Conservation (phyloP, 2,329 filamentous ascomycete species). For the Pseudogymnoascus sp. region DNA sequence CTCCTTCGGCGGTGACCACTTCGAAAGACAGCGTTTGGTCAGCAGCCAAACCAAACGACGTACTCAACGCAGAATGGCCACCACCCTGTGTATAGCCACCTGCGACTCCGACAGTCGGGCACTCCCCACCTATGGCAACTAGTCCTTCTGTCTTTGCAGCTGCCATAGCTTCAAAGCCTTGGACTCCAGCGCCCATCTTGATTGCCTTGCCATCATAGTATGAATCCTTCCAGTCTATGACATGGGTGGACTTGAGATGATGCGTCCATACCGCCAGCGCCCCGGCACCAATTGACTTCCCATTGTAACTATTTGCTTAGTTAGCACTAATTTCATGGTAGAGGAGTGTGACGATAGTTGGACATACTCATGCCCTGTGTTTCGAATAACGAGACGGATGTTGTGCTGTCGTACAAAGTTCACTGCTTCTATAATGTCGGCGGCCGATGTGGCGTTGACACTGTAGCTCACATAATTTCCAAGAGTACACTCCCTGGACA, state of each 20-base stretch:
- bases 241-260: conserved; percentile 38
- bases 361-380: conserved; percentile 46
- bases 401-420: conserved; percentile 31
- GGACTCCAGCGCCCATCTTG: conserved; percentile 47
- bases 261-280: conserved; percentile 50
- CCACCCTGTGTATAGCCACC: conserved; percentile 55
- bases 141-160: conserved; percentile 35
- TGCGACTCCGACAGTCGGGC: conserved; percentile 47
- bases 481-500: conserved; percentile 31
- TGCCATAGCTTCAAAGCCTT: conserved; percentile 38
- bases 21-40: conserved; percentile 51
- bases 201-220: conserved; percentile 44
- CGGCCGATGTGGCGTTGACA: conserved; percentile 21
- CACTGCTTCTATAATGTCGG: conserved; percentile 28
- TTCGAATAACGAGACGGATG: conserved; percentile 41
- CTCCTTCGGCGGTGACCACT: conserved; percentile 45
- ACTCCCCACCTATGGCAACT: conserved; percentile 44
- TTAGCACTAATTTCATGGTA: neutral
- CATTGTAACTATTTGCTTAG: conserved; percentile 34
- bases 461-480: conserved; percentile 32
- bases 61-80: conserved; percentile 47
- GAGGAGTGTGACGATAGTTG: neutral
- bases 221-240: conserved; percentile 32
- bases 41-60: conserved; percentile 48
- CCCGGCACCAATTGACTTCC: conserved; percentile 54